phyloP scores from a whole-genome alignment of 2,329 filamentous ascomycete genomes.

The Biscogniauxia sp. region DNA sequence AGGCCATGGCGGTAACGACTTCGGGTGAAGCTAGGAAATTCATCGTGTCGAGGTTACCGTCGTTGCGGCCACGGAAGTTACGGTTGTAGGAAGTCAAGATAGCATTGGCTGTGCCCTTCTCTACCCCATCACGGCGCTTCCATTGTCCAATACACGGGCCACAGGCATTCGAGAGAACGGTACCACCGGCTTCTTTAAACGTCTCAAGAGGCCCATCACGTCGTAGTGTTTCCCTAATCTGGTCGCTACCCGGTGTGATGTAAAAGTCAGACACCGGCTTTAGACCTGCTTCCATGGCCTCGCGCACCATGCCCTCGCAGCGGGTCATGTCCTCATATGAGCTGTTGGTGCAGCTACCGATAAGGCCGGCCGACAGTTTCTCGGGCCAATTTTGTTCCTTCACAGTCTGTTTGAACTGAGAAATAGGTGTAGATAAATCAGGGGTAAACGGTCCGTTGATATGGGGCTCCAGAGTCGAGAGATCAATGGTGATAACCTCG shows the following conservation, averaged over 20 bases:
- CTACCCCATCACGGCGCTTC: constrained; percentile 82
- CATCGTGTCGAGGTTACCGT: constrained; percentile 95
- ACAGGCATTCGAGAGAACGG: constrained; percentile 91
- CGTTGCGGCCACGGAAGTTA: constrained; percentile 95
- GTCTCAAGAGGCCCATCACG: constrained; percentile 83
- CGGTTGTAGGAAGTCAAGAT: constrained; percentile 98
- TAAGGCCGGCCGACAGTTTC: constrained; percentile 87
- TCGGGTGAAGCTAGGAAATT: constrained; percentile 98
- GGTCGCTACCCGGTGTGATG: constrained; percentile 93
- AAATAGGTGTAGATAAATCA: constrained; percentile 89
- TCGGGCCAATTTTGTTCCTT: constrained; percentile 85
- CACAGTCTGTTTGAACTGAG: constrained; percentile 82
- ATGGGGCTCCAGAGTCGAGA: constrained; percentile 87
- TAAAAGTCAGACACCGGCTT: constrained; percentile 91
- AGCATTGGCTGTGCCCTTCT: constrained; percentile 85
- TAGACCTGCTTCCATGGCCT: constrained; percentile 84
- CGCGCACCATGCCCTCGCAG: constrained; percentile 87
- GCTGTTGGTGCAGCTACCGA: constrained; percentile 98
- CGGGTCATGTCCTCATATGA: constrained; percentile 99
- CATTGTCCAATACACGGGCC: constrained; percentile 94
- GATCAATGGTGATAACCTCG: constrained; percentile 83
- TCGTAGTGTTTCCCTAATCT: constrained; percentile 91
- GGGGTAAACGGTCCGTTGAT: constrained; percentile 98
- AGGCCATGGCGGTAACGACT: constrained; percentile 93
- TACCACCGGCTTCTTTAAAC: constrained; percentile 82